A percentile compares a stretch with the other conserved stretches of the same genome.
Conservation (phyloP, 305 asterid species). For the Solanum hybrid region DNA sequence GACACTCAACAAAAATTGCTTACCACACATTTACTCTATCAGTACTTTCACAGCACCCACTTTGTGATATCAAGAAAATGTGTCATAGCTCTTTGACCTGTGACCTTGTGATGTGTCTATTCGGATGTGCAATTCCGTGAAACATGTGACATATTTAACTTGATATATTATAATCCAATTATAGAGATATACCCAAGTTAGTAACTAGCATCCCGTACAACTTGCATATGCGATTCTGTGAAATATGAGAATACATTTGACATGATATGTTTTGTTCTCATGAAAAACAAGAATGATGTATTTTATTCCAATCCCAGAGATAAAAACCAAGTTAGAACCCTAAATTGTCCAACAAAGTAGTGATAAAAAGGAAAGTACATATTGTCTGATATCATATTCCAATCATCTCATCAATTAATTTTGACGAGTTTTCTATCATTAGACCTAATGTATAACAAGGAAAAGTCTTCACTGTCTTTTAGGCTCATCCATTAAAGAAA, state of each 20-base stretch:
- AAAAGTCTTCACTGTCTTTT: neutral
- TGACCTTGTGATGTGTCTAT: neutral
- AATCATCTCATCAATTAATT: neutral
- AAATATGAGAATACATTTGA: neutral
- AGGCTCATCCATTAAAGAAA: neutral
- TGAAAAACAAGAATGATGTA: neutral
- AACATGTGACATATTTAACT: neutral
- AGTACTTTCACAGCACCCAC: neutral
- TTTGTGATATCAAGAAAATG: neutral
- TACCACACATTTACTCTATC: neutral
- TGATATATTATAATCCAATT: neutral
- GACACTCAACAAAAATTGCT: neutral
- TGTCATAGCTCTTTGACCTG: neutral
- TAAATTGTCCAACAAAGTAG: neutral
- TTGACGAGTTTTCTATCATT: neutral
- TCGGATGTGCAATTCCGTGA: neutral
- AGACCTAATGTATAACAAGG: neutral
- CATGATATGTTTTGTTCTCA: neutral
- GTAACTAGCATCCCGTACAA: neutral
- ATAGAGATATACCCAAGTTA: neutral
- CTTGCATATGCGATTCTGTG: neutral
- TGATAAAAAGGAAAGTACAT: neutral
- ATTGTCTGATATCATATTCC: neutral
- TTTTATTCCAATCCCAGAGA: neutral
- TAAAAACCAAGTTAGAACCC: neutral